Conservation (phyloP, 2,329 filamentous ascomycete genomes). For the Aotearoamyces nothofagi region DNA sequence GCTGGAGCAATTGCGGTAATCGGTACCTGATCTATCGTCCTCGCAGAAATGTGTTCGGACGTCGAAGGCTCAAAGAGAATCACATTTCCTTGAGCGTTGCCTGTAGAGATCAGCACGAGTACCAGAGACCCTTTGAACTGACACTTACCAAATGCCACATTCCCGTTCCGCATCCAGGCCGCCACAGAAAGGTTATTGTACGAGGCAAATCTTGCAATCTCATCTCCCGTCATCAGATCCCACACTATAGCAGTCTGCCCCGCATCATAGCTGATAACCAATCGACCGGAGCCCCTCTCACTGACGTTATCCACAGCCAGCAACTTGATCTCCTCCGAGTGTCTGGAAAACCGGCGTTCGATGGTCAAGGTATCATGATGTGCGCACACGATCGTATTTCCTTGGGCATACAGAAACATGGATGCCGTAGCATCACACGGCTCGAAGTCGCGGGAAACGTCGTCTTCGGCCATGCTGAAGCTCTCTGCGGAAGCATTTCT, state of each 20-base stretch:
- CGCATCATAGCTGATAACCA: conserved; percentile 87
- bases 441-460: conserved; percentile 49
- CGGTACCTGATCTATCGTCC: conserved; percentile 82
- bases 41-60: conserved; percentile 78
- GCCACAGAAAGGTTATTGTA: conserved; percentile 78
- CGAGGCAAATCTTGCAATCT: conserved; percentile 81
- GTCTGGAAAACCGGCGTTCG: conserved; percentile 71
- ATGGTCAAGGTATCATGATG: conserved; percentile 88
- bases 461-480: conserved; percentile 34
- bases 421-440: conserved; percentile 84
- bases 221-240: conserved; percentile 85
- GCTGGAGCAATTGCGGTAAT: conserved; percentile 88
- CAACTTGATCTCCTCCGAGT: conserved; percentile 69
- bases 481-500: conserved; percentile 31
- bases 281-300: conserved; percentile 66
- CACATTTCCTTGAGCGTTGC: conserved; percentile 82
- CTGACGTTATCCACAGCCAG: conserved; percentile 86
- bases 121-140: conserved; percentile 3
- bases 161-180: conserved; percentile 93
- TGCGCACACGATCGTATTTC: conserved; percentile 67
- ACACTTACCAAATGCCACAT: conserved; percentile 83
- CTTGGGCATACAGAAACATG: conserved; percentile 79
- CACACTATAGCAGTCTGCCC: conserved; percentile 90
- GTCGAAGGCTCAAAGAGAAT: conserved; percentile 90
- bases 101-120: conserved; percentile 28